Base-by-base conservation (phyloP, 495 filamentous ascomycete genomes). In the Annulohypoxylon bovei region DNA sequence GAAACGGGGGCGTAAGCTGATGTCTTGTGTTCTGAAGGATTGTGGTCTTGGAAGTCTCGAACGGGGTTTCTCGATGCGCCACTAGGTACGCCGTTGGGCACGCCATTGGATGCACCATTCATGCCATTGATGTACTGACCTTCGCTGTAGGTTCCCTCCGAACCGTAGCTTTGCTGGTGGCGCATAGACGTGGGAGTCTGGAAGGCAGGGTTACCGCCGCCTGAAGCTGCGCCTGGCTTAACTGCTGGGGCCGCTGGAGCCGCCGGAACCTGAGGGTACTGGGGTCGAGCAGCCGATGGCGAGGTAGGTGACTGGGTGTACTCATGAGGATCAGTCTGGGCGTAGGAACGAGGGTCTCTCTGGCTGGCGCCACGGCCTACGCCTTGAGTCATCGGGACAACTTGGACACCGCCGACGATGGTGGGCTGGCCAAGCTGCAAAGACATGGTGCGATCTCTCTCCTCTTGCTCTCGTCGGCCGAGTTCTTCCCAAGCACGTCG, bases 401-500 rank as follows among this genome's bases (percentile, higher is more conserved):
- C 95, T 73, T 98, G 93, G 22, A 98, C 93, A 16, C 94, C 96
- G 46, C 94, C 93, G 11, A 99, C 92, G 22, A 95, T 79, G 0
- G 93, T 97, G 14, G 94, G 91, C 61, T 92, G 88, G n/a, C 95
- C 96, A 47, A 92, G 90, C 75, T 93, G 88, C 14, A 99, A 85
- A 32, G 90, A 92, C 60, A 87, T 85, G 6, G 92, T 96, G n/a
- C 93, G 79, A 60, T 98, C 95, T n/a, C 96, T 87, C 77, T 98
- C 95, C 78, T 97, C 93, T 71, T 97, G 93, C 78, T 98, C 96
- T 49, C 94, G 88, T 46, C 95, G 87, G 18, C 95, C 95, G 1
- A 99, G 88, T 75, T 99, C 95, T 75, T 99, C 95, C 95, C 95
- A 99, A 1, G 95, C 95, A 56, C 95, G 87, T 30, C 96, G 88